Percentiles rank a stretch among this genome's conserved stretches.
Evolutionary conservation across 1,139 yeast genomes (phyloP).

Genomic region (Starmera stellimalicola): DNA sequence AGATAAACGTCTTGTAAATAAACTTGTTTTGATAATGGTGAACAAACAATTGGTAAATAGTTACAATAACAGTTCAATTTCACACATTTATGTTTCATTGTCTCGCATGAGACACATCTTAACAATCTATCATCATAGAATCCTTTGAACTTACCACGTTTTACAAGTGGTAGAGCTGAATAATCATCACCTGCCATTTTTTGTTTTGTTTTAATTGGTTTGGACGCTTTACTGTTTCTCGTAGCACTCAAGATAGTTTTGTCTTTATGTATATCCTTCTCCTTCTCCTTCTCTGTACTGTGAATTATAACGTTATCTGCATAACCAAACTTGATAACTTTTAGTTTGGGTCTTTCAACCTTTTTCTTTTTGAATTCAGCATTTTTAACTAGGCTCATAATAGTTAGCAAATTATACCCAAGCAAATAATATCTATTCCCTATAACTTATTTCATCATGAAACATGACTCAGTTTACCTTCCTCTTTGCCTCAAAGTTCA

Average conservation of each 20-base stretch:
- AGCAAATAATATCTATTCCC: too few species aligned
- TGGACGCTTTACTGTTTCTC: too few species aligned
- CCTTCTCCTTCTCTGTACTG: too few species aligned
- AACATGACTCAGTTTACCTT: too few species aligned
- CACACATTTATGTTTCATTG: background rate
- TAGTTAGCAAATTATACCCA: too few species aligned
- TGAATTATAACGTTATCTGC: background rate
- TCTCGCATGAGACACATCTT: slow-evolving; percentile 9
- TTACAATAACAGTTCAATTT: slow-evolving; percentile 14
- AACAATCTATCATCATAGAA: slow-evolving; percentile 13
- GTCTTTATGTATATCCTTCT: too few species aligned
- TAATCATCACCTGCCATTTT: slow-evolving; percentile 5
- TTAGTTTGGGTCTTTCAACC: background rate
- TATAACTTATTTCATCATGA: too few species aligned
- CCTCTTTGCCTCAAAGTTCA: too few species aligned
- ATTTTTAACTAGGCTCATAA: too few species aligned
- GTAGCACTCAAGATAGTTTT: too few species aligned
- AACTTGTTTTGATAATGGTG: slow-evolving; percentile 11
- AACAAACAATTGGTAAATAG: slow-evolving; percentile 11
- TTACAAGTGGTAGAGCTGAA: slow-evolving; percentile 5
- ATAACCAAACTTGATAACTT: background rate
- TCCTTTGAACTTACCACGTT: slow-evolving; percentile 17
- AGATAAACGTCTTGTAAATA: background rate
- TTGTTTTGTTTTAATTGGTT: too few species aligned
- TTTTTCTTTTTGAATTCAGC: too few species aligned